A percentile compares a stretch with the other conserved stretches of the same genome.
Conservation (phyloP, 1,139 yeast genomes). For the Wickerhamomyces sp. region DNA sequence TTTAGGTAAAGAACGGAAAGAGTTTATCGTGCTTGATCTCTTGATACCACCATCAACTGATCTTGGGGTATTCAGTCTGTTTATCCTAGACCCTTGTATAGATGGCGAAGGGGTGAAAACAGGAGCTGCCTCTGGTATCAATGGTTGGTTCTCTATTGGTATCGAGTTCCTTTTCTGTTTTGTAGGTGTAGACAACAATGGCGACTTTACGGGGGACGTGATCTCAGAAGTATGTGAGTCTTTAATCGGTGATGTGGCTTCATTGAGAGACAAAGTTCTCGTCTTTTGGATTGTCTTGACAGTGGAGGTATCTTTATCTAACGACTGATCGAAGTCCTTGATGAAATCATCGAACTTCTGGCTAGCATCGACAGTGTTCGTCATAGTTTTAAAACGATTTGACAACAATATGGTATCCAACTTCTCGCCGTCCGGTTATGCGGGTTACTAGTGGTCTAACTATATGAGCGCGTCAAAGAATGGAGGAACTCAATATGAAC, state of each 20-base stretch:
- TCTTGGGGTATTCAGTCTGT: neutral
- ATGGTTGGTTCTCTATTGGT: constrained; percentile 19
- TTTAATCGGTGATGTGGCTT: neutral
- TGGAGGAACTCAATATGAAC: too few species aligned
- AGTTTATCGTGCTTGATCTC: constrained; percentile 10
- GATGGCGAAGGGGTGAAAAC: neutral
- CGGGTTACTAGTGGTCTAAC: too few species aligned
- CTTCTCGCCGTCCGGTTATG: too few species aligned
- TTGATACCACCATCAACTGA: neutral
- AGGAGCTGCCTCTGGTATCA: constrained; percentile 1
- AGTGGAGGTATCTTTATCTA: constrained; percentile 23
- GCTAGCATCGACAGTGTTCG: constrained; percentile 5
- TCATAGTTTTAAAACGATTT: too few species aligned
- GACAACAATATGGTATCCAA: too few species aligned
- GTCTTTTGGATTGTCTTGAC: constrained; percentile 10
- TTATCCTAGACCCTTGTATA: neutral
- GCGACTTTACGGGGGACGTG: constrained; percentile 8
- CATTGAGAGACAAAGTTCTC: constrained; percentile 1
- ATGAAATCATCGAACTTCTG: constrained; percentile 23
- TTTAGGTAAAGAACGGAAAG: constrained; percentile 8
- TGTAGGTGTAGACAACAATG: constrained; percentile 22
- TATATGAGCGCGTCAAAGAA: too few species aligned
- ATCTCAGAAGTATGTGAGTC: neutral
- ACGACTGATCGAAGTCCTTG: constrained; percentile 18
- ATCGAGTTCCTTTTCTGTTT: constrained; percentile 19